These are phyloP conservation scores for Oryza longistaminata DNA, from an alignment of 176 grass and related monocot species.

Conservation along the genomic window DNA sequence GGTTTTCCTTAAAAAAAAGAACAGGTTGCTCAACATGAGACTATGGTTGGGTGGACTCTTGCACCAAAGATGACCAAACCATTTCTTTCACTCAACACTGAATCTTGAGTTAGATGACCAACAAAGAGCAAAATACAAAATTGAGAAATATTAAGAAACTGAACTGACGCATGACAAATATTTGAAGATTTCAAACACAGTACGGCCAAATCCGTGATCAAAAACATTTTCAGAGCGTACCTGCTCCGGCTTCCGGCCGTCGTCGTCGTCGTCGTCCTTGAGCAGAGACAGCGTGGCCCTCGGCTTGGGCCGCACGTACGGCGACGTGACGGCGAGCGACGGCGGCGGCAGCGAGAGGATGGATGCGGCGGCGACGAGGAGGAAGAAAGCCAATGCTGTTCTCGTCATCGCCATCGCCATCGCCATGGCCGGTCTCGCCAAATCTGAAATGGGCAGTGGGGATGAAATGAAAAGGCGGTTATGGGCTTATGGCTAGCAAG, in stretches of 20 bases:
- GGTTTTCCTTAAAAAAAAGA: no score
- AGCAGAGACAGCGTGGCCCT: constrained; percentile 35
- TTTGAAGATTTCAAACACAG: neutral
- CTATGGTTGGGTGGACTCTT: no score
- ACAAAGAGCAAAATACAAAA: neutral
- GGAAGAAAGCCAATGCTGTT: neutral
- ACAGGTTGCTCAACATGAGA: no score
- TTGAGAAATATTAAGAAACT: neutral
- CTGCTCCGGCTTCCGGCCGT: constrained; percentile 58
- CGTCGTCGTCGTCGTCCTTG: constrained; percentile 9
- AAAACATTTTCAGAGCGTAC: constrained; percentile 40
- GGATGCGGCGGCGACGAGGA: neutral
- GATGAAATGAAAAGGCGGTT: neutral
- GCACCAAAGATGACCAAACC: no score
- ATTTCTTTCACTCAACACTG: no score
- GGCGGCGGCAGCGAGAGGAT: neutral
- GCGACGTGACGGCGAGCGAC: constrained; percentile 36
- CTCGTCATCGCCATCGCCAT: neutral
- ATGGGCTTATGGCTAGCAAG: no score
- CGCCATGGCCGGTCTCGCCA: neutral
- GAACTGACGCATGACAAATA: neutral
- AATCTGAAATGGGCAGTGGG: neutral
- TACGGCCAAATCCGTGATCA: neutral
- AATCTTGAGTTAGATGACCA: neutral
- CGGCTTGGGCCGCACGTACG: constrained; percentile 49